A percentile compares a stretch with the other conserved stretches of the same genome.
phyloP scores from a whole-genome alignment of 495 filamentous ascomycete genomes.

The Podospora tetraspora region DNA sequence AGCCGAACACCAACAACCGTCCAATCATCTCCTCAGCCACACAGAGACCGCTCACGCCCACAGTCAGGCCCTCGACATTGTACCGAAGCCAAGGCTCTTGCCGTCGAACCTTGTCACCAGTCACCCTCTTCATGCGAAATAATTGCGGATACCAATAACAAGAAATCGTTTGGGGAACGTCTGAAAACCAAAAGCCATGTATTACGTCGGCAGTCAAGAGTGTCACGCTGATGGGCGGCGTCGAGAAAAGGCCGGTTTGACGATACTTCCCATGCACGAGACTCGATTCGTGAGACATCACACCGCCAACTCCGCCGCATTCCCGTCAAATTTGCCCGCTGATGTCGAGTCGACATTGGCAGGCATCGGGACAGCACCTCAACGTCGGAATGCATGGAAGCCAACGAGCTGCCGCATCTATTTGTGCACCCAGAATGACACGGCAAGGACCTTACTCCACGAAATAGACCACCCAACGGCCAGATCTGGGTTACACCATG shows the following conservation, averaged over 20 bases:
- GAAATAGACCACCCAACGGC: background rate
- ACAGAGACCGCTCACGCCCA: background rate
- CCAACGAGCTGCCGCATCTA: slow-evolving; percentile 17
- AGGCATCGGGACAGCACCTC: background rate
- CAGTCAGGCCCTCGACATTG: background rate
- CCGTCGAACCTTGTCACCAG: background rate
- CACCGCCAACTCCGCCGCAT: slow-evolving; percentile 11
- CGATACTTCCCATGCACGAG: slow-evolving; percentile 1
- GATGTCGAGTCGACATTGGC: background rate
- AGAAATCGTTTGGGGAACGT: background rate
- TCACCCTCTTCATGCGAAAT: background rate
- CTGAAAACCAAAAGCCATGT: background rate
- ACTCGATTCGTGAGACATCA: slow-evolving; percentile 4
- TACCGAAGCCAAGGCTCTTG: background rate
- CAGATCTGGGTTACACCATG: slow-evolving; percentile 4
- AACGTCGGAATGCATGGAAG: slow-evolving; percentile 19
- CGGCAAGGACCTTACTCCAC: background rate
- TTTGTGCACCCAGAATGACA: background rate
- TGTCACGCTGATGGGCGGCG: slow-evolving; percentile 3
- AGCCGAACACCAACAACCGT: background rate
- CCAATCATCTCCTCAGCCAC: background rate
- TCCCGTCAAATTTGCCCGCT: background rate
- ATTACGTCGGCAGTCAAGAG: background rate
- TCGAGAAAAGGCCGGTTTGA: background rate
- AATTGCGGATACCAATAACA: background rate